These are phyloP conservation scores for Phytophthora tubulina DNA, from an alignment of 352 stramenopile species.

Conservation along the genomic window DNA sequence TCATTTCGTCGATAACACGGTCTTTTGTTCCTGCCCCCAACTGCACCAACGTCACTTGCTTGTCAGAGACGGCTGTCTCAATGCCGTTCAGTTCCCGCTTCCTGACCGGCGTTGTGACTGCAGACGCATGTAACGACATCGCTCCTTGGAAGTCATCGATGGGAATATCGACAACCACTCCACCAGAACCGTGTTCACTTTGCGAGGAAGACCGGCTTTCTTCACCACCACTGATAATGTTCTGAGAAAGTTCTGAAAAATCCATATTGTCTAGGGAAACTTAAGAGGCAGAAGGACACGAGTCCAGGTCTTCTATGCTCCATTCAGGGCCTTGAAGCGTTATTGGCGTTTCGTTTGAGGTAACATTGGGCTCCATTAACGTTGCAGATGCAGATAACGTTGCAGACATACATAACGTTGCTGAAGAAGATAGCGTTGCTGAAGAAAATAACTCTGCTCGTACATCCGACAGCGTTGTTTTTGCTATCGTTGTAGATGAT, in stretches of 20 bases:
- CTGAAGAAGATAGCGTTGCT: background rate
- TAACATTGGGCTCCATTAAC: background rate
- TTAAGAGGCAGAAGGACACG: background rate
- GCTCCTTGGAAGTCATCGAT: background rate
- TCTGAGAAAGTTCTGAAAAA: background rate
- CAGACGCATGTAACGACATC: background rate
- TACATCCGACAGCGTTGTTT: background rate
- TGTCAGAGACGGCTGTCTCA: no score
- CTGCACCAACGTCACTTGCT: no score
- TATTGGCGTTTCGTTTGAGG: background rate
- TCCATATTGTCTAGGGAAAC: background rate
- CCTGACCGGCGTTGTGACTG: background rate
- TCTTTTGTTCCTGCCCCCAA: no score
- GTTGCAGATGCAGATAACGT: background rate
- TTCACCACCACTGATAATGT: background rate
- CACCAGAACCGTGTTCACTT: no score
- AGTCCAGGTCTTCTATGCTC: background rate
- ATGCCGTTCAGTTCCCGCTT: background rate
- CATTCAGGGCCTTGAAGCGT: background rate
- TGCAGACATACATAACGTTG: background rate
- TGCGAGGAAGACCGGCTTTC: no score
- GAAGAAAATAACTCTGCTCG: background rate
- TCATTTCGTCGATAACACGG: constrained; percentile 2
- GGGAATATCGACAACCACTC: no score
- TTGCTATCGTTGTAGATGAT: background rate